Conservation (phyloP, 2,329 filamentous ascomycete genomes). For the Herpotrichia juniperi region DNA sequence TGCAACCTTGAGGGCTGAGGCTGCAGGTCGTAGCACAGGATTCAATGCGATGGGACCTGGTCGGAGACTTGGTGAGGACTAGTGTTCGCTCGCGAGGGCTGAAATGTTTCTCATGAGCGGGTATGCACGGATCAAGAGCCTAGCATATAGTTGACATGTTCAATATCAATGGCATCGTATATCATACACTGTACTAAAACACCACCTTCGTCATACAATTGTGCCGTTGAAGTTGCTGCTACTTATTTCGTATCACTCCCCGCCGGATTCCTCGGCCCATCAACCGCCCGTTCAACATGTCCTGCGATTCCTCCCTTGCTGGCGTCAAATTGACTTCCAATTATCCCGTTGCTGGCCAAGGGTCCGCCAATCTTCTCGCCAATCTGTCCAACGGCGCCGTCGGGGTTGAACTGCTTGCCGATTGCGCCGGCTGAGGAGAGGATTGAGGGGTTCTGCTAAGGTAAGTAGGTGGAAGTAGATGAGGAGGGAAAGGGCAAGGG, state of each 20-base stretch:
- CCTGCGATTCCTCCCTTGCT: slow-evolving; percentile 60
- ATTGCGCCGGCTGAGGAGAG: slow-evolving; percentile 59
- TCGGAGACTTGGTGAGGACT: slow-evolving; percentile 32
- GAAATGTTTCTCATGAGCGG: background rate
- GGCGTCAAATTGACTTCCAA: slow-evolving; percentile 63
- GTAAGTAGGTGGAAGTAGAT: background rate
- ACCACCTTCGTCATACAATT: background rate
- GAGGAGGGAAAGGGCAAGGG: background rate
- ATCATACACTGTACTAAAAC: background rate
- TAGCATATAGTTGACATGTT: background rate
- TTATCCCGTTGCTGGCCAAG: slow-evolving; percentile 55
- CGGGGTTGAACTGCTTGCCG: slow-evolving; percentile 60
- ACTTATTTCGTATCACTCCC: slow-evolving; percentile 21
- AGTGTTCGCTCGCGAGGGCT: background rate
- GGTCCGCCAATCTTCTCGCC: slow-evolving; percentile 57
- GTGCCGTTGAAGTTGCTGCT: background rate
- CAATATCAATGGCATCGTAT: background rate
- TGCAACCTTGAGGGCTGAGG: slow-evolving; percentile 13
- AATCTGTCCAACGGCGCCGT: slow-evolving; percentile 58
- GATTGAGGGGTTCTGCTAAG: slow-evolving; percentile 37
- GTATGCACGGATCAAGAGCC: background rate
- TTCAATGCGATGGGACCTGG: slow-evolving; percentile 35
- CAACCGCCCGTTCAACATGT: slow-evolving; percentile 56
- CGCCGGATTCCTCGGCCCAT: slow-evolving; percentile 47
- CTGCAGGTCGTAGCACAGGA: slow-evolving; percentile 35